phyloP scores from a whole-genome alignment of 257 asterid species.

The Coffea eugenioides region DNA sequence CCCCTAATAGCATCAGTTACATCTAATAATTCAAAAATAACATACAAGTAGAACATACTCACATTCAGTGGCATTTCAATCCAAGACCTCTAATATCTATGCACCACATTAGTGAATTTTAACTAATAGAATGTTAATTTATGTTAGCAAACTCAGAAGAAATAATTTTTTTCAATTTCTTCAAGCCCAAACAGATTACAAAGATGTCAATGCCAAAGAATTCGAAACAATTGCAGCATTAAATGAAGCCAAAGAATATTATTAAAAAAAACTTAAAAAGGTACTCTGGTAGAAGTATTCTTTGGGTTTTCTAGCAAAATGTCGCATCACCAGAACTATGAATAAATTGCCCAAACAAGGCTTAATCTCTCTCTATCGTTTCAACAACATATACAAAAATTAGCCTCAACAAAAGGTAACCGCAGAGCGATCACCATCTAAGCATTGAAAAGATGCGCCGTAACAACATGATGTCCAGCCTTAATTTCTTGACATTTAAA shows the following conservation, averaged over 20 bases:
- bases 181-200: neutral
- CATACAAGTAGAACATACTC: no score
- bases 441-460: neutral
- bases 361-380: neutral
- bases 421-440: neutral
- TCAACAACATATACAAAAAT: neutral
- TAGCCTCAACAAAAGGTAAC: neutral
- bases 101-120: no score
- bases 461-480: neutral
- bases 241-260: neutral
- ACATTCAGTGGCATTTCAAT: no score
- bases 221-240: neutral
- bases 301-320: neutral
- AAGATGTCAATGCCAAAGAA: neutral
- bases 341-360: neutral
- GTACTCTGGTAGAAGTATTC: neutral
- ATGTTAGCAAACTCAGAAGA: no score
- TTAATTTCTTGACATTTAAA: conserved; percentile 24
- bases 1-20: no score
- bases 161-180: no score
- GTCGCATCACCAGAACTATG: neutral
- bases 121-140: no score
- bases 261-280: no score
- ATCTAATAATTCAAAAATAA: no score
- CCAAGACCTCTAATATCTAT: no score